Evolutionary conservation across 306 rosid species (phyloP).

Genomic region (Ormosia semicastrata): DNA sequence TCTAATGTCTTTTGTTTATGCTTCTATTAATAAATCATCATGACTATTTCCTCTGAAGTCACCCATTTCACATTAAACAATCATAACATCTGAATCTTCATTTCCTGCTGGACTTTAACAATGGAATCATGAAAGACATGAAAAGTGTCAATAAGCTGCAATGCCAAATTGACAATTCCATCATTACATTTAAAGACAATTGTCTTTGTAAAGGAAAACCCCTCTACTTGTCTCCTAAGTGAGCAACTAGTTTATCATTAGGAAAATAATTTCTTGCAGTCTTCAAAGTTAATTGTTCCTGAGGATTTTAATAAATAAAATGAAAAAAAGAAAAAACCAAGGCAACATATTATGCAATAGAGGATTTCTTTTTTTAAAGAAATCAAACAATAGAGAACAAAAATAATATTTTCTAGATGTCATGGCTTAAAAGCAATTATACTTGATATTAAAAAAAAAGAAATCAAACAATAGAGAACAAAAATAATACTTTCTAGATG

Average conservation of each 20-base stretch:
- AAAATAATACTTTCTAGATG: no score
- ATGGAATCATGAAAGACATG: constrained; percentile 36
- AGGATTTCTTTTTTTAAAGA: no score
- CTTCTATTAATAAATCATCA: constrained; percentile 26
- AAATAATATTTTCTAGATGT: no score
- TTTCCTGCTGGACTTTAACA: constrained; percentile 33
- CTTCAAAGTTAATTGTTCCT: no score
- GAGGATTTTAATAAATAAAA: no score
- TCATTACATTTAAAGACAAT: constrained; percentile 55
- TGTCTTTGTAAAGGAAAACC: constrained; percentile 57
- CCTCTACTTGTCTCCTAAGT: constrained; percentile 57
- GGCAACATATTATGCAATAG: no score
- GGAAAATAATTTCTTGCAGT: constrained; percentile 40
- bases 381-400: no score
- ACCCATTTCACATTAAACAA: constrained; percentile 35
- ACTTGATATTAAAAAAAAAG: no score
- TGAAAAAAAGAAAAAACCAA: no score
- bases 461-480: no score
- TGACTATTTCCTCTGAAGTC: constrained; percentile 29
- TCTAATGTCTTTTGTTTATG: constrained; percentile 26
- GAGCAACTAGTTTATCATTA: constrained; percentile 40
- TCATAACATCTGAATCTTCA: constrained; percentile 33
- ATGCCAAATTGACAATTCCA: constrained; percentile 27
- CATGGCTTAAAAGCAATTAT: no score
- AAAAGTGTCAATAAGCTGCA: constrained; percentile 33